Evolutionary conservation across 768 basidiomycete genomes (phyloP).

Genomic region (Kwoniella sp.): DNA sequence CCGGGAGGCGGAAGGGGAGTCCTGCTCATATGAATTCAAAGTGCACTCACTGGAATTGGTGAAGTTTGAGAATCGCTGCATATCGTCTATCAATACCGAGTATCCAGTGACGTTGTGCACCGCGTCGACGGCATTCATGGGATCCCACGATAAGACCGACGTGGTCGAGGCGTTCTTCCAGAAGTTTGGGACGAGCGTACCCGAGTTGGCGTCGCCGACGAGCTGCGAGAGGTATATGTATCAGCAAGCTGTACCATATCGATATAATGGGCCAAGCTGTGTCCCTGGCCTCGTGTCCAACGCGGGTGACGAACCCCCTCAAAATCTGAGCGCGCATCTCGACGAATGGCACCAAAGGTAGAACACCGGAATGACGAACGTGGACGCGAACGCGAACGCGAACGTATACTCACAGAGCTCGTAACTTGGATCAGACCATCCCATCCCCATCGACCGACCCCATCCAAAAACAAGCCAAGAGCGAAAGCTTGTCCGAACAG

Average conservation of each 20-base stretch:
- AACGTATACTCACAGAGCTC: constrained; percentile 28
- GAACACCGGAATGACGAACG: too few relatives aligned
- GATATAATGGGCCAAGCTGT: too few relatives aligned
- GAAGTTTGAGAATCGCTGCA: constrained; percentile 26
- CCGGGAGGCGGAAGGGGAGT: constrained; percentile 1
- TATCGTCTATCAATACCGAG: constrained; percentile 40
- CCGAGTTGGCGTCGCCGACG: constrained; percentile 16
- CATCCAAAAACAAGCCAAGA: constrained; percentile 48
- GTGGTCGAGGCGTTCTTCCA: constrained; percentile 22
- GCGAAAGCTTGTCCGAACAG: constrained; percentile 41
- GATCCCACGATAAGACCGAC: constrained; percentile 9
- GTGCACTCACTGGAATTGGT: constrained; percentile 23
- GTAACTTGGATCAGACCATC: constrained; percentile 40
- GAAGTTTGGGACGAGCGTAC: constrained; percentile 27
- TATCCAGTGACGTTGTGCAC: constrained; percentile 29
- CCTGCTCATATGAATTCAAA: not conserved
- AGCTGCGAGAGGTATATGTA: constrained; percentile 7
- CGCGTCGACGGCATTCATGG: constrained; percentile 1
- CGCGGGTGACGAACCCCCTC: too few relatives aligned
- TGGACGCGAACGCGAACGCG: not conserved
- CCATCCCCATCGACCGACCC: constrained; percentile 49
- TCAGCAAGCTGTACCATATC: not conserved
- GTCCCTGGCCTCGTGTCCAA: too few relatives aligned
- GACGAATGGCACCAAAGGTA: too few relatives aligned
- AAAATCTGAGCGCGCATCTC: too few relatives aligned